Base-by-base conservation (phyloP, 2,329 filamentous ascomycete species). In the Byssochlamys sp. region DNA sequence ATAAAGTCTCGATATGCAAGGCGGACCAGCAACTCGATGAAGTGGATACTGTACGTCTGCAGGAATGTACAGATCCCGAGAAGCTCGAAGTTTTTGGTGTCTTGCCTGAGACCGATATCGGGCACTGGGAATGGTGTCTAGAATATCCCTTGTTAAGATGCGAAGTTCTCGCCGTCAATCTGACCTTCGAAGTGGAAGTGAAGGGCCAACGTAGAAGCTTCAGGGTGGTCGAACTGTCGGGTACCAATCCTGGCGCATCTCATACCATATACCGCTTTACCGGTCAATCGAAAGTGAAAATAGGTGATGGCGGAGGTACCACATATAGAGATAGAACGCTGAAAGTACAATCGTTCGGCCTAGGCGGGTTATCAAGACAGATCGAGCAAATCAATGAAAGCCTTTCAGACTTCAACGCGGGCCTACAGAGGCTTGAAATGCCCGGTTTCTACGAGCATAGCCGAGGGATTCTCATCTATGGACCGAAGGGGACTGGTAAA, bases 401-500 rank as follows among this genome's bases (percentile, higher is more conserved):
- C 54, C 78, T 95, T 26, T 68, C 71, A 26, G 77, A 78, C 58
- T 87, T 87, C 63, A 78, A 78, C 52, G 54, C 62, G 26, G 61
- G 65, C 39, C 58, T 61, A 14, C 67, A 63, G 31, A 64, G 60
- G 35, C 61, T 69, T 39, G 62, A 60, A n/a, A 73, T 74, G 75
- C 77, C 67, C 57, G 66, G 62, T 50, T 80, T 70, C 57, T 75
- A 71, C 63, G 69, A 65, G 65, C 70, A 67, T 65, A 73, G 63
- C 75, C 81, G 81, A 55, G 84, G 84, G 0, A 80, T 94, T 35
- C 79, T 94, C 26, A 78, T 96, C 3, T 86, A 95, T 69, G 92
- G 92, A 12, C 86, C 89, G 19, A 83, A 84, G 60, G 91, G 92
- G 10, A 95, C 89, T 0, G 92, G 92, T 26, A 96, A 96, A 75